These are phyloP conservation scores for Naematelia encephala DNA, from an alignment of 768 basidiomycete genomes.

Conservation along the genomic window DNA sequence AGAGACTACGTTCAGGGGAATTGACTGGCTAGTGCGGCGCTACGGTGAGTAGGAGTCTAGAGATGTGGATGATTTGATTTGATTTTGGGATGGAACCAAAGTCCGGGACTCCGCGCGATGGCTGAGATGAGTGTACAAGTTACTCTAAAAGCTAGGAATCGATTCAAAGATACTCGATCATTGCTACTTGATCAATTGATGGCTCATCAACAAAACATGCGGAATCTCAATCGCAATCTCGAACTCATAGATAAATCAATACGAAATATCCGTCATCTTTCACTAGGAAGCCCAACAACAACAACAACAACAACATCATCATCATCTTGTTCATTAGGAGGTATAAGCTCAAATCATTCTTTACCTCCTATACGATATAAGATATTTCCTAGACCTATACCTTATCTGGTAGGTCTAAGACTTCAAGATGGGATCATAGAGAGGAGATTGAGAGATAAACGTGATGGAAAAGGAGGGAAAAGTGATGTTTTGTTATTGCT, in stretches of 20 bases:
- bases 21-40: neutral
- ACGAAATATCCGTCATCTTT: too few relatives aligned
- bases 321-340: too few relatives aligned
- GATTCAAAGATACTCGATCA: too few relatives aligned
- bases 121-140: too few relatives aligned
- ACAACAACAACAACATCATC: too few relatives aligned
- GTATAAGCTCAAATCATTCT: too few relatives aligned
- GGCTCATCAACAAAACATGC: neutral
- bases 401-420: constrained; percentile 58
- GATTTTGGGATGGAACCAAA: neutral
- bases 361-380: constrained; percentile 57
- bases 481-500: constrained; percentile 49
- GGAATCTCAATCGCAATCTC: neutral
- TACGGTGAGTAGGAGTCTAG: neutral
- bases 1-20: too few relatives aligned
- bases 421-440: constrained; percentile 52
- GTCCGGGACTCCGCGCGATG: neutral
- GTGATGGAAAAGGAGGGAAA: constrained; percentile 19
- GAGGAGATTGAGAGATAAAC: constrained; percentile 18
- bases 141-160: too few relatives aligned
- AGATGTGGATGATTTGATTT: neutral
- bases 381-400: constrained; percentile 70
- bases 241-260: too few relatives aligned
- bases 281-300: too few relatives aligned
- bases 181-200: neutral